Evolutionary conservation across 1,139 yeast species (phyloP), one percentile per base, ranked within the genome.

Genomic region (Citeromyces hawaiiensis): DNA sequence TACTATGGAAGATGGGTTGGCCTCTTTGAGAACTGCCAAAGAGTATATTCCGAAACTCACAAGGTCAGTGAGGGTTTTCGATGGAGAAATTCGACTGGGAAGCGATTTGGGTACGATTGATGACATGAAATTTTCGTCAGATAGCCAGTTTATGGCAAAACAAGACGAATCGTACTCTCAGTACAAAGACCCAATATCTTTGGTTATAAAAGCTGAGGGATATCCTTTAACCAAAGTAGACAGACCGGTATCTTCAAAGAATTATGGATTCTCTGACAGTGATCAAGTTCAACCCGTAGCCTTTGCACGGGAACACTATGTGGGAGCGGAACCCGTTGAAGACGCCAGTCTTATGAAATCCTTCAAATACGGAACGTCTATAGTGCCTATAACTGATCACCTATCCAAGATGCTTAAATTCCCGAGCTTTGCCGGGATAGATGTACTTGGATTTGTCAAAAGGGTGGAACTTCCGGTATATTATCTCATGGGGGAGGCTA

Each of bases 361-460:
- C 0, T 85, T 74, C 54, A 68, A 72, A 46, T 85, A 78, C 50
- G 91, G 94, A 5, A 63, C 74, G n/a, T 70, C 73, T 23, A 59
- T 70, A n/a, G 65, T 74, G 3, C 69, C 73, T 2, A 47, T 74
- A 10, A 64, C 72, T 10, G 57, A 63, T 1, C 66, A 67, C 2
- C 58, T 79, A 29, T 63, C 65, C 19, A 61, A 63, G 16, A 57
- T 63, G 2, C 54, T 74, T 14, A 56, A 55, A n/a, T 64, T 75
- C 23, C 53, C 59, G 3, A 63, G 75, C 0, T 41, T 46, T 3
- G 64, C 76, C 0, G 76, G 79, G 0, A 52, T 85, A 19, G 86
- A 80, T 52, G 62, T 87, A 4, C 49, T 83, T 29, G 87, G 87
- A 0, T 76, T 85, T 46, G 57, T 76, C 8, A 62, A 64, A 7